Conservation (phyloP, 2,329 filamentous ascomycete species). For the Pseudocercospora macadamiae region DNA sequence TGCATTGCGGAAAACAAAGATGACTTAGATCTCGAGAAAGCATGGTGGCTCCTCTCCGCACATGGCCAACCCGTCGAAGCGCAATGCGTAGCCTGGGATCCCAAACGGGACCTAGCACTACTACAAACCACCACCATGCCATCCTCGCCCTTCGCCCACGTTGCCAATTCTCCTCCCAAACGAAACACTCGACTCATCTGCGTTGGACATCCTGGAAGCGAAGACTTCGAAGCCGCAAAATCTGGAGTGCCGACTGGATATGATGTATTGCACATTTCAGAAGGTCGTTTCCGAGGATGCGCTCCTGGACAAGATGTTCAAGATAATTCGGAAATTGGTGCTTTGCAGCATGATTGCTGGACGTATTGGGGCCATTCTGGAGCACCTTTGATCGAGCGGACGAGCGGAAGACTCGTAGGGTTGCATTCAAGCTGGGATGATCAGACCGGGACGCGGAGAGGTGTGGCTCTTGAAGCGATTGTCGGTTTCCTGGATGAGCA, state of each 20-base stretch:
- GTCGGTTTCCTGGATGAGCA: constrained; percentile 41
- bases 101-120: constrained; percentile 51
- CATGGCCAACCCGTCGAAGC: constrained; percentile 46
- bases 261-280: constrained; percentile 52
- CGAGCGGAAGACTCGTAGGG: constrained; percentile 49
- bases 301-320: constrained; percentile 47
- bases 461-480: constrained; percentile 52
- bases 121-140: constrained; percentile 41
- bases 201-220: constrained; percentile 47
- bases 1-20: constrained; percentile 50
- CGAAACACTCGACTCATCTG: constrained; percentile 36
- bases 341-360: constrained; percentile 58
- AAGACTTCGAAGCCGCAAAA: constrained; percentile 49
- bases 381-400: constrained; percentile 50
- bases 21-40: constrained; percentile 38
- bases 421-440: constrained; percentile 61
- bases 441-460: constrained; percentile 55
- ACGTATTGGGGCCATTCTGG: constrained; percentile 62
- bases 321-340: constrained; percentile 57
- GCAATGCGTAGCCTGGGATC: constrained; percentile 48
- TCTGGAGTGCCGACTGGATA: constrained; percentile 47
- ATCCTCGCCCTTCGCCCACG: constrained; percentile 27
- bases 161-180: constrained; percentile 21
- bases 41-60: constrained; percentile 49
- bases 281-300: constrained; percentile 48